phyloP scores from a whole-genome alignment of 2,329 filamentous ascomycete genomes.

The Penicillium hesseltinei region DNA sequence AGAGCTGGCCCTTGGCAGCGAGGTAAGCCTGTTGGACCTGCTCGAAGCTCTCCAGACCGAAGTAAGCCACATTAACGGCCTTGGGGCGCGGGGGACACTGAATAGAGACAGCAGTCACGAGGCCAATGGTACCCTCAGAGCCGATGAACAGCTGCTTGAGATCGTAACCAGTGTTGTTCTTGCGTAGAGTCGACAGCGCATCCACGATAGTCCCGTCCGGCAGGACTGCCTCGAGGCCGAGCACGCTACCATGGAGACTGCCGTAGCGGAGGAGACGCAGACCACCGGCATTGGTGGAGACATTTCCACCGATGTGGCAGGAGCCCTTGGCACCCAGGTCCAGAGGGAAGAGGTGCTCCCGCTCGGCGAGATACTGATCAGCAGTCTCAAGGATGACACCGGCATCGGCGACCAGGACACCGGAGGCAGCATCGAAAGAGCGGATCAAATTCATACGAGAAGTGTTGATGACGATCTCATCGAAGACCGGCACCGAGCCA shows the following conservation, averaged over 20 bases:
- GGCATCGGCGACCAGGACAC: constrained; percentile 84
- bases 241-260: constrained; percentile 86
- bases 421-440: constrained; percentile 90
- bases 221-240: constrained; percentile 89
- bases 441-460: constrained; percentile 86
- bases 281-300: constrained; percentile 93
- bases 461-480: constrained; percentile 94
- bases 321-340: constrained; percentile 98
- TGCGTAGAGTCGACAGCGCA: constrained; percentile 81
- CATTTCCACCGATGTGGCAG: constrained; percentile 93
- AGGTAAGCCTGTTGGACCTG: constrained; percentile 82
- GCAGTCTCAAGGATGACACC: constrained; percentile 87
- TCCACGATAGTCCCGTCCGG: constrained; percentile 91
- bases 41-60: constrained; percentile 86
- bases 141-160: constrained; percentile 96
- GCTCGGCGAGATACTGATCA: constrained; percentile 80
- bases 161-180: constrained; percentile 99
- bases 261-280: constrained; percentile 87
- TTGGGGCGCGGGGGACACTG: constrained; percentile 83
- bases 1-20: constrained; percentile 84
- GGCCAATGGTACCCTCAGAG: constrained; percentile 88
- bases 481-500: constrained; percentile 93
- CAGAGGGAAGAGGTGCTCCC: constrained; percentile 85
- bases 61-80: constrained; percentile 91
- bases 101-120: constrained; percentile 87